phyloP scores from a whole-genome alignment of 306 rosid species.

The Quercus alba region DNA sequence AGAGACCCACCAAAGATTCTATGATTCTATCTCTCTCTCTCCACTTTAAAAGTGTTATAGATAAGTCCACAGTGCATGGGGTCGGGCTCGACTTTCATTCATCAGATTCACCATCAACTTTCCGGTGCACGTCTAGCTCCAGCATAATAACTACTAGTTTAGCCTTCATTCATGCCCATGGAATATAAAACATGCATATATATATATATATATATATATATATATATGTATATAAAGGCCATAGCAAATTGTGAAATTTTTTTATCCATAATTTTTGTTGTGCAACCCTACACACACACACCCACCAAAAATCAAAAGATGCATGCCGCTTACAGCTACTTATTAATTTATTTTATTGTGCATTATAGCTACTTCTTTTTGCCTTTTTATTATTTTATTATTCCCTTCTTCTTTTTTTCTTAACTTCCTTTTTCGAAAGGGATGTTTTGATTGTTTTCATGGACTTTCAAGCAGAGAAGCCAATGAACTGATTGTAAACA shows the following conservation, averaged over 20 bases:
- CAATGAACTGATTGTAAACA: background rate
- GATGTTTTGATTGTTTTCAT: background rate
- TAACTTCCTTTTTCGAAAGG: background rate
- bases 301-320: constrained; percentile 28
- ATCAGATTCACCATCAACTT: constrained; percentile 28
- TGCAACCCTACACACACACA: constrained; percentile 25
- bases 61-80: constrained; percentile 49
- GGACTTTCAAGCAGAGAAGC: constrained; percentile 5
- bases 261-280: constrained; percentile 18
- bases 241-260: constrained; percentile 22
- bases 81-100: constrained; percentile 28
- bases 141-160: constrained; percentile 20
- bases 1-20: constrained; percentile 45
- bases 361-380: constrained; percentile 16
- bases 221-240: background rate
- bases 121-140: constrained; percentile 31
- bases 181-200: constrained; percentile 24
- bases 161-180: constrained; percentile 18
- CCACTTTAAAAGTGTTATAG: constrained; percentile 35
- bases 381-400: background rate
- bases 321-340: constrained; percentile 30
- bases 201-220: constrained; percentile 13
- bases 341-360: background rate
- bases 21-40: constrained; percentile 9
- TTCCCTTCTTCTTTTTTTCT: background rate